Evolutionary conservation across 768 basidiomycete species (phyloP), one percentile per base, ranked within the genome.

Genomic region (Tubosaeta brunneosetosa): DNA sequence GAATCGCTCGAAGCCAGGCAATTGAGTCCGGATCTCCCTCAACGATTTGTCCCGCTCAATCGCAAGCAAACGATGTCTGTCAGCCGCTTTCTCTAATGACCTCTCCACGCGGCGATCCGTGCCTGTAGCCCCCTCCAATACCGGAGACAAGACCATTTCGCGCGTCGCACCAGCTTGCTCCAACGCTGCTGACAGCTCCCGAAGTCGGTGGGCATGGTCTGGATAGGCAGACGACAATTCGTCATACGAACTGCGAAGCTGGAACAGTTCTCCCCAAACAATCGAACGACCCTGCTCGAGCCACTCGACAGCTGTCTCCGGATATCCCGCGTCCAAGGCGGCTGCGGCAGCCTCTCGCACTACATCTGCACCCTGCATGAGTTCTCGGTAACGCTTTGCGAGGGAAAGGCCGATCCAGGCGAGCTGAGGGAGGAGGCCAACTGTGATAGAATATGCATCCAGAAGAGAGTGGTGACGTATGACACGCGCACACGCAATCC

Each of bases 291-390:
- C 52, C 31, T 57, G 58, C 25, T 59, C 58, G 12, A 59, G 58
- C 58, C 58, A 59, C 29, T 59, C 58, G 13, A 57, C 52, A 2
- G 58, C 58, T 0, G 34, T 43, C 32, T 52, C 42, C 3, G 31
- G 44, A 8, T 25, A 25, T 14, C 56, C 52, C 13, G 36, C 49
- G n/a, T 52, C 52, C 41, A 64, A 36, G 7, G 65, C 60, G 14
- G 58, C 50, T 3, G 64, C 64, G 2, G 61, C 64, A 1, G 61
- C 64, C 2, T 63, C 61, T 16, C 62, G 52, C 2, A 55, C 64
- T 13, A 66, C 31, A 43, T 41, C 55, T n/a, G 51, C 53, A 17
- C 44, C 36, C 47, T 6, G 34, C 9, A 6, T 14, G 25, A 66
- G 53, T 12, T 51, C 44, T 22, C 46, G 49, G 16, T 60, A 58